phyloP scores from a whole-genome alignment of 208 protist species.

The Balamuthia mandrillaris region DNA sequence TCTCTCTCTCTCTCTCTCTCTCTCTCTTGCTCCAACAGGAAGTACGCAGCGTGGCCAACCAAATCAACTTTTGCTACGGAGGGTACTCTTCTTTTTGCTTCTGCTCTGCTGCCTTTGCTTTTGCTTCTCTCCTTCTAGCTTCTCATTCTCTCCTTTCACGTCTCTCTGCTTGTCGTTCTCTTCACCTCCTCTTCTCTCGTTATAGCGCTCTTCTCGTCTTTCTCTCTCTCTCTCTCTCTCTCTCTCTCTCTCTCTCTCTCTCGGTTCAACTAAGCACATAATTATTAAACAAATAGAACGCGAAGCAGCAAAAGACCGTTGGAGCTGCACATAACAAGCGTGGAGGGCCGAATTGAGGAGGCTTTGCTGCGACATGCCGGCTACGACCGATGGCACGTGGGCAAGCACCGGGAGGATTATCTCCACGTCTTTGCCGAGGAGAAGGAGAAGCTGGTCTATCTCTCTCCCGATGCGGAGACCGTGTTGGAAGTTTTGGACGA shows the following conservation, averaged over 20 bases:
- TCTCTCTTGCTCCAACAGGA: background rate
- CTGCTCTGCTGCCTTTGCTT: too few relatives aligned
- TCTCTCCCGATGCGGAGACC: slow-evolving; percentile 11
- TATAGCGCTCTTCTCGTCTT: background rate
- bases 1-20: background rate
- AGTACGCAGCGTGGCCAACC: slow-evolving; percentile 17
- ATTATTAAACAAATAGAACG: too few relatives aligned
- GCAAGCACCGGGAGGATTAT: background rate
- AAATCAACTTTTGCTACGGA: slow-evolving; percentile 16
- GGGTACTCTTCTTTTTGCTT: background rate
- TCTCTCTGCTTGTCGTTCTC: background rate
- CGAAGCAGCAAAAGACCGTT: background rate
- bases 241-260: background rate
- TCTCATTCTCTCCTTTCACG: background rate
- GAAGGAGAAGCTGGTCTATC: slow-evolving; percentile 1
- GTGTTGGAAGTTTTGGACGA: background rate
- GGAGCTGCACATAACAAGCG: background rate
- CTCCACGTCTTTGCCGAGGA: slow-evolving; percentile 1
- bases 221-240: background rate
- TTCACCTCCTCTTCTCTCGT: background rate
- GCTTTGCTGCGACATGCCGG: background rate
- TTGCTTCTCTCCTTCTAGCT: background rate
- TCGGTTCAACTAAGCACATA: too few relatives aligned
- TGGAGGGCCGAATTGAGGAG: background rate
- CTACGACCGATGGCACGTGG: slow-evolving; percentile 2